Evolutionary conservation across 2,329 filamentous ascomycete genomes (phyloP), one percentile per base, ranked within the genome.

Genomic region (Apiospora marii): DNA sequence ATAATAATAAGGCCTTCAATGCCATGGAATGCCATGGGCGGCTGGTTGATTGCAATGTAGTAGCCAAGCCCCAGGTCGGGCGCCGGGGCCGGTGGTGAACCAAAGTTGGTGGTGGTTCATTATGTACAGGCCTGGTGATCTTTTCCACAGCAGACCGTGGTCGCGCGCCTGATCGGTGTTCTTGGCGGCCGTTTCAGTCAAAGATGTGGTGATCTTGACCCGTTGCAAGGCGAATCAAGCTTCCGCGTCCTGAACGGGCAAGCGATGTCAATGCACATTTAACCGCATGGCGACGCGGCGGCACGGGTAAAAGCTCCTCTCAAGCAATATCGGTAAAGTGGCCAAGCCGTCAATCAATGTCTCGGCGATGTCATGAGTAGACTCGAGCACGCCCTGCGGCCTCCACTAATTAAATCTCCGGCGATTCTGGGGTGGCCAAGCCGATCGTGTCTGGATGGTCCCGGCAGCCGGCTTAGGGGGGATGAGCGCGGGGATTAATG

Each of bases 391-490:
- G 34, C 6, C 24, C 0, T 64, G 34, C 58, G 58, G 58, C 34
- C 34, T 64, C 58, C 34, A 24, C 22, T n/a, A 64, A 64, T 64
- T 37, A 64, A 64, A n/a, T 64, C 58, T 64, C 58, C 30, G 58
- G 34, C 58, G 58, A 64, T 64, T 41, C 34, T 64, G 58, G 58
- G 58, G 58, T 64, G 58, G 30, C 58, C 58, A 64, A 64, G 58
- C 58, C 58, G 58, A 64, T 41, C 58, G 13, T 14, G 30, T 41
- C n/a, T 10, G 41, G 4, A 24, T n/a, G n/a, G 58, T n/a, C n/a
- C 58, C 58, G 58, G 34, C 58, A 64, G 16, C 58, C 58, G 58
- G 58, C 34, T 64, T n/a, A 22, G 19, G 34, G 1, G 24, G 19
- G 19, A 22, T 14, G 30, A 13, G 8, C 34, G 19, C 53, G 19